A percentile compares a stretch with the other conserved stretches of the same genome.
phyloP scores from a whole-genome alignment of 2,329 filamentous ascomycete genomes.

The Fusarium albosuccineum region DNA sequence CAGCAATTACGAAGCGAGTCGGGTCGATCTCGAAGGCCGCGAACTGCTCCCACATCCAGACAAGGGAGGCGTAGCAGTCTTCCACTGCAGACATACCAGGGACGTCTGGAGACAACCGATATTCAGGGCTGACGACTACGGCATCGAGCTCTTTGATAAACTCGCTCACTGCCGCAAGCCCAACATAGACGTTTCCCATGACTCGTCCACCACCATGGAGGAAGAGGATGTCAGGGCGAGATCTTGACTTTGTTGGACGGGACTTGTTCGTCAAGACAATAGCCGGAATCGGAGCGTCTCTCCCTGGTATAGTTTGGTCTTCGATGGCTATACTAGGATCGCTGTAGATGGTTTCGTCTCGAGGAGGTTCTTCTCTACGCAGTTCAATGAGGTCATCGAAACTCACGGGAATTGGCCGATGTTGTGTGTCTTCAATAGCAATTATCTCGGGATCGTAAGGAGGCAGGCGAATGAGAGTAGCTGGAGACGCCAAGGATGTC shows the following conservation, averaged over 20 bases:
- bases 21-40: background rate
- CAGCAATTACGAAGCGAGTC: conserved; percentile 12
- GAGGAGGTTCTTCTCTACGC: conserved; percentile 10
- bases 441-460: conserved; percentile 15
- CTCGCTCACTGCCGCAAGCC: conserved; percentile 1
- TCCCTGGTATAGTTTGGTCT: background rate
- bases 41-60: conserved; percentile 10
- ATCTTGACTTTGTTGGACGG: background rate
- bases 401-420: conserved; percentile 8
- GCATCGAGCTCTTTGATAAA: conserved; percentile 21
- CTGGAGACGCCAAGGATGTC: background rate
- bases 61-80: conserved; percentile 13
- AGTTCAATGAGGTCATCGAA: conserved; percentile 3
- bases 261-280: conserved; percentile 5
- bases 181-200: conserved; percentile 18
- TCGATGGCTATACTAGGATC: conserved; percentile 7
- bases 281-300: background rate
- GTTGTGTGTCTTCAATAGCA: conserved; percentile 10
- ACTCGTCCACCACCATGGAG: conserved; percentile 25
- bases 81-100: conserved; percentile 3
- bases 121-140: conserved; percentile 10
- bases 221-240: conserved; percentile 7
- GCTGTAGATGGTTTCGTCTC: conserved; percentile 14
- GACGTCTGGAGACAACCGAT: conserved; percentile 19
- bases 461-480: background rate